Percentiles rank a stretch among this genome's conserved stretches.
These are phyloP conservation scores for Talaromyces sp. DNA, from an alignment of 2,329 filamentous ascomycete species.

Conservation along the genomic window DNA sequence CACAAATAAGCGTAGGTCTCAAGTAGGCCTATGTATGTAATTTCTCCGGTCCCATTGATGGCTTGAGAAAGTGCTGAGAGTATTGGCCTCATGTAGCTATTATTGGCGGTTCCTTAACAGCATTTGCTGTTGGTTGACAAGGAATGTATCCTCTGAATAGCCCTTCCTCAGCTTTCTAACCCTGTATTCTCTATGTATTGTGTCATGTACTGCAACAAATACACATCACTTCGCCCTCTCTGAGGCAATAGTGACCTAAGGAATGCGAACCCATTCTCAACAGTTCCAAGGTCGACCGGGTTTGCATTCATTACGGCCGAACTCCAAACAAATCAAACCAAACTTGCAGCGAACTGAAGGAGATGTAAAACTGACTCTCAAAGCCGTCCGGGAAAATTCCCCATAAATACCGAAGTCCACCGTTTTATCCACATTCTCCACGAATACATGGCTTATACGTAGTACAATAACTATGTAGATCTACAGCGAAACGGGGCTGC, in stretches of 20 bases:
- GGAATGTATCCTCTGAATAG: not conserved
- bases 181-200: not conserved
- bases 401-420: not conserved
- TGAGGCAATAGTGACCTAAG: not conserved
- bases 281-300: not conserved
- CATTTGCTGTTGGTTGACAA: not conserved
- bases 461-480: not conserved
- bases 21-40: not conserved
- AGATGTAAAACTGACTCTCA: not conserved
- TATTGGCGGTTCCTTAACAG: not conserved
- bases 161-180: not conserved
- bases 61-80: not conserved
- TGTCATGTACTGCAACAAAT: not conserved
- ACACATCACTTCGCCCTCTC: not conserved
- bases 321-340: not conserved
- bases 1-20: not conserved
- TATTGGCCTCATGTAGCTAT: not conserved
- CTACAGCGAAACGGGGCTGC: not conserved
- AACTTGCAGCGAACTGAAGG: not conserved
- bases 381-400: not conserved
- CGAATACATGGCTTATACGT: not conserved
- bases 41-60: not conserved
- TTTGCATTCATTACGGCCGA: not conserved
- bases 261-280: not conserved
- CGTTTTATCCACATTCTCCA: not conserved